Conservation (phyloP, 2,329 filamentous ascomycete species). For the Diplodia intermedia region DNA sequence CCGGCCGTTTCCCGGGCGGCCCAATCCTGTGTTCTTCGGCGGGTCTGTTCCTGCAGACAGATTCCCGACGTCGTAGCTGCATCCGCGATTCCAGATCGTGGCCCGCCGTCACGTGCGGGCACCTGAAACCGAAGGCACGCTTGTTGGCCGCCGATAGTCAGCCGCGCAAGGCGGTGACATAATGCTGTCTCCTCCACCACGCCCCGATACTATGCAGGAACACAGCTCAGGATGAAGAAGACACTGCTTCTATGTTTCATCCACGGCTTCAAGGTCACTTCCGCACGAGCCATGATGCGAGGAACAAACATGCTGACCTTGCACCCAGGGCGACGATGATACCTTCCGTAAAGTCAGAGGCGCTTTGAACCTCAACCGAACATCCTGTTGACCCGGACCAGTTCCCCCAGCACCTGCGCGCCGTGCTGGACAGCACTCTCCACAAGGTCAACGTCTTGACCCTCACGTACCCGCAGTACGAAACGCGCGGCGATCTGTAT, state of each 20-base stretch:
- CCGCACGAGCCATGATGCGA: neutral
- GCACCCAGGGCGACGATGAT: slow-evolving; percentile 70
- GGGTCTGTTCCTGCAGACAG: neutral
- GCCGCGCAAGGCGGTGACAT: slow-evolving; percentile 12
- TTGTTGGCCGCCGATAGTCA: neutral
- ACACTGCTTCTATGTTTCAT: slow-evolving; percentile 83
- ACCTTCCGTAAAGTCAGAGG: slow-evolving; percentile 67
- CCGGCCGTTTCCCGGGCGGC: neutral
- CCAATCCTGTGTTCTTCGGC: neutral
- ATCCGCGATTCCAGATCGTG: neutral
- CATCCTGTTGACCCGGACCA: too few species aligned
- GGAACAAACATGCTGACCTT: slow-evolving; percentile 23
- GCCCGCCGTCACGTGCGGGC: slow-evolving; percentile 1
- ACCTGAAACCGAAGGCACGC: neutral
- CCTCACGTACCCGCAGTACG: slow-evolving; percentile 79
- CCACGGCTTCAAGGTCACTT: slow-evolving; percentile 79
- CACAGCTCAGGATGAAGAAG: slow-evolving; percentile 68
- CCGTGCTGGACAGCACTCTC: slow-evolving; percentile 68
- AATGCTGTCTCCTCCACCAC: slow-evolving; percentile 13
- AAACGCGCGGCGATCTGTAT: slow-evolving; percentile 78
- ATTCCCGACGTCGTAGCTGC: neutral
- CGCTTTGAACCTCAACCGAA: too few species aligned
- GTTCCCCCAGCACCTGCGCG: slow-evolving; percentile 75
- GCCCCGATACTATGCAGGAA: slow-evolving; percentile 25
- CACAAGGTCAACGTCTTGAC: slow-evolving; percentile 72